These are phyloP conservation scores for Aspergillus terreus DNA, from an alignment of 2,329 filamentous ascomycete genomes.

Conservation along the genomic window DNA sequence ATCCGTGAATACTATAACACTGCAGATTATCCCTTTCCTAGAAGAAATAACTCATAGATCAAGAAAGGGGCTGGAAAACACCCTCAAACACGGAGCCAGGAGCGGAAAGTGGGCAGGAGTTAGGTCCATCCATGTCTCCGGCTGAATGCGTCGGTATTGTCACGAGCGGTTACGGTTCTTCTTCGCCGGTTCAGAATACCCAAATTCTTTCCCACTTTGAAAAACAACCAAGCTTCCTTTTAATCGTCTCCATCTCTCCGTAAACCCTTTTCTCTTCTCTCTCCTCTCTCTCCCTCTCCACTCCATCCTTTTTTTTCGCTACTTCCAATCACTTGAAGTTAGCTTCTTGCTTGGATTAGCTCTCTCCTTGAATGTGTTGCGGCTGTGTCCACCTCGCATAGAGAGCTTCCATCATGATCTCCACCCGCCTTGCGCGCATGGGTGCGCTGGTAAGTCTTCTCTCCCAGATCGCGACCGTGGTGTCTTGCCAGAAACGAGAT, in stretches of 20 bases:
- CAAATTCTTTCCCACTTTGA: conserved; percentile 32
- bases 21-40: too few species aligned
- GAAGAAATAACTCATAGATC: neutral
- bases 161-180: conserved; percentile 37
- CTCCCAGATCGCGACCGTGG: neutral
- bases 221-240: conserved; percentile 38
- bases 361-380: conserved; percentile 37
- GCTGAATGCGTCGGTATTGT: conserved; percentile 29
- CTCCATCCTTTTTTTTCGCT: conserved; percentile 31
- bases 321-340: conserved; percentile 28
- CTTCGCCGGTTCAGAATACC: conserved; percentile 33
- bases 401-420: conserved; percentile 46
- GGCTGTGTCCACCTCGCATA: conserved; percentile 34
- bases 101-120: conserved; percentile 4
- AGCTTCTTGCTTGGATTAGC: conserved; percentile 24
- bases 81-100: neutral
- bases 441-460: conserved; percentile 44
- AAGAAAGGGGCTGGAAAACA: neutral
- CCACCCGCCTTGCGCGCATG: conserved; percentile 44
- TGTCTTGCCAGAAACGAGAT: too few species aligned
- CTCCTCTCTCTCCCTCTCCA: conserved; percentile 30
- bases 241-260: conserved; percentile 30
- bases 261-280: conserved; percentile 35
- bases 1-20: too few species aligned
- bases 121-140: conserved; percentile 24